Conservation (phyloP, 768 basidiomycete species). For the Mycena amicta region DNA sequence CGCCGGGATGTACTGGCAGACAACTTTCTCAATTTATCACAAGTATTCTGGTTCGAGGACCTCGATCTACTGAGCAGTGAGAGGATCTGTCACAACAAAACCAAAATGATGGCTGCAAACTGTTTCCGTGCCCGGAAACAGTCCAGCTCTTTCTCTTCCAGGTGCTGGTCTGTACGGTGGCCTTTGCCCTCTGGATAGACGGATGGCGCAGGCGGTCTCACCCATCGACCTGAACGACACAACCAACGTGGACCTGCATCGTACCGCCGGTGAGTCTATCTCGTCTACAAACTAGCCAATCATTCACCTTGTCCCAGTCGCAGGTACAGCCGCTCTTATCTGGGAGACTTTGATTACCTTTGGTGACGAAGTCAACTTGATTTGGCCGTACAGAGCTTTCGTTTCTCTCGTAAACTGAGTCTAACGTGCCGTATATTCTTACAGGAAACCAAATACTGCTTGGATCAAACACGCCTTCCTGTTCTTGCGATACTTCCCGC, state of each 20-base stretch:
- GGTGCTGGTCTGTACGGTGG: too few relatives aligned
- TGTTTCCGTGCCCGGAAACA: too few relatives aligned
- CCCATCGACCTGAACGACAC: not conserved
- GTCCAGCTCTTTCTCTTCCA: too few relatives aligned
- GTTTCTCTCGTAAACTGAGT: not conserved
- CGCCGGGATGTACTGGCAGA: too few relatives aligned
- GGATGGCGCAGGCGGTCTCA: not conserved
- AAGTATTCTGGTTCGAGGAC: too few relatives aligned
- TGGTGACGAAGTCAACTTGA: slow-evolving; percentile 33
- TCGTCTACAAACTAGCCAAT: too few relatives aligned
- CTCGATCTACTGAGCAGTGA: too few relatives aligned
- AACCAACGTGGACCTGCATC: slow-evolving; percentile 11
- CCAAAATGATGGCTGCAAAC: too few relatives aligned
- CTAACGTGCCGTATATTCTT: not conserved
- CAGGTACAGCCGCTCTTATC: slow-evolving; percentile 21
- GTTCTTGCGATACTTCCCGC: slow-evolving; percentile 17
- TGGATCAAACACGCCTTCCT: slow-evolving; percentile 18
- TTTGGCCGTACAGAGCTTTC: slow-evolving; percentile 28
- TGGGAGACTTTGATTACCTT: slow-evolving; percentile 35
- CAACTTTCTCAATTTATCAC: too few relatives aligned
- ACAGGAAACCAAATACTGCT: slow-evolving; percentile 13
- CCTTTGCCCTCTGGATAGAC: not conserved
- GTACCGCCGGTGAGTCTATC: slow-evolving; percentile 16
- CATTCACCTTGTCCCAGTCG: too few relatives aligned
- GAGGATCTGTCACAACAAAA: too few relatives aligned